Percentiles rank a stretch among this genome's conserved stretches.
Conservation (phyloP, 148 eudicot species). For the Rhododendron kiyosumense region DNA sequence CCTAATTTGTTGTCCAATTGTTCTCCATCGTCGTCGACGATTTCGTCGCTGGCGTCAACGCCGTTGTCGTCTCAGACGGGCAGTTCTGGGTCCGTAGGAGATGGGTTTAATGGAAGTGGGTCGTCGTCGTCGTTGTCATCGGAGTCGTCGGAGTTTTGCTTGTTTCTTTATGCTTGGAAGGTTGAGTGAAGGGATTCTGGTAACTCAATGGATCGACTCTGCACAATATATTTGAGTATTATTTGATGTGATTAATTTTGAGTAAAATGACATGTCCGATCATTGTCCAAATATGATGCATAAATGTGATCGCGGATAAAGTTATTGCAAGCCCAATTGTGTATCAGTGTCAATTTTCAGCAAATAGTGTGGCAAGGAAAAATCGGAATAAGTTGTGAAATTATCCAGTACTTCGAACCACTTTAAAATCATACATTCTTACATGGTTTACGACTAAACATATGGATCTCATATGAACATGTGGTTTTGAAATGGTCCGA, state of each 20-base stretch:
- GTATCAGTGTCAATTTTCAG: neutral
- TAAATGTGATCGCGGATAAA: neutral
- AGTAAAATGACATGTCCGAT: neutral
- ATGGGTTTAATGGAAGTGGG: constrained; percentile 22
- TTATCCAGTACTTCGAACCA: neutral
- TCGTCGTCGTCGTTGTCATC: constrained; percentile 20
- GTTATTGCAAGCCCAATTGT: neutral
- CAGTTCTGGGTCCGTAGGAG: constrained; percentile 27
- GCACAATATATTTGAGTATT: neutral
- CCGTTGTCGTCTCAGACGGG: constrained; percentile 30
- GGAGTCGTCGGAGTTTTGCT: constrained; percentile 46
- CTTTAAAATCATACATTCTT: no score
- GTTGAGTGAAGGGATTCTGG: constrained; percentile 47
- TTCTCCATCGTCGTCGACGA: constrained; percentile 12
- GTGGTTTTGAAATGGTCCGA: neutral
- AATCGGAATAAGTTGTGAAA: neutral
- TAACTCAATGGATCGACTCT: neutral
- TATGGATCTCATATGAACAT: neutral
- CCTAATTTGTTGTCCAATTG: constrained; percentile 25
- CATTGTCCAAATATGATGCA: neutral
- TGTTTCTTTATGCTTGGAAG: constrained; percentile 94
- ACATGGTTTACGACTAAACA: no score
- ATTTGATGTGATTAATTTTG: neutral
- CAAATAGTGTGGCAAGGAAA: neutral
- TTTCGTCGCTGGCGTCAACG: constrained; percentile 18